These are phyloP conservation scores for Breviolum minutum DNA, from an alignment of 73 alveolate species.

Conservation along the genomic window DNA sequence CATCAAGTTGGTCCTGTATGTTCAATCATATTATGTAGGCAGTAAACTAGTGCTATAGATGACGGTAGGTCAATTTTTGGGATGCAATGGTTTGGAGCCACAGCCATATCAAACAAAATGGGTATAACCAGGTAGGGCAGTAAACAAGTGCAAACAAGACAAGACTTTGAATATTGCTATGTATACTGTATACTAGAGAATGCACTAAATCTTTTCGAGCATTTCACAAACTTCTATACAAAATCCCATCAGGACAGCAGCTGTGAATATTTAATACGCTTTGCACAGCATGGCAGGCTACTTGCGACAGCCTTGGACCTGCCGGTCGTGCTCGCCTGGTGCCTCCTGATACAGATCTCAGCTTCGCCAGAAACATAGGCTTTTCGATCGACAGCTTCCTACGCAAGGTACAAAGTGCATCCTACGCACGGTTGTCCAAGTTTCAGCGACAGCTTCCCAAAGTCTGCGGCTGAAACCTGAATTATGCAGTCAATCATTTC, in stretches of 20 bases:
- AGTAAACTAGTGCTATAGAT: no score
- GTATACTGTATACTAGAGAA: background rate
- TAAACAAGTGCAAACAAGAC: no score
- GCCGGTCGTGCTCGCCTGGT: conserved; percentile 74
- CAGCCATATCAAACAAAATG: no score
- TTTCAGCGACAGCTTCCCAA: conserved; percentile 47
- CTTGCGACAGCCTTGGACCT: conserved; percentile 68
- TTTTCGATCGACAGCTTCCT: background rate
- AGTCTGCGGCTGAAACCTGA: background rate
- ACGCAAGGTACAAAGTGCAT: conserved; percentile 50
- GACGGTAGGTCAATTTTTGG: no score
- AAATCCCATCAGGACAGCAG: background rate
- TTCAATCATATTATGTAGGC: no score
- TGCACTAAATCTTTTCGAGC: background rate
- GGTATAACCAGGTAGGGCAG: no score
- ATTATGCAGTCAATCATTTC: background rate
- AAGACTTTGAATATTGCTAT: background rate
- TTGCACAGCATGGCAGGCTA: conserved; percentile 10
- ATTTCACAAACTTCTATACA: background rate
- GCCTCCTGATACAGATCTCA: background rate
- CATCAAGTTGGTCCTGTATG: no score
- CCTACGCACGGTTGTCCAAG: conserved; percentile 68
- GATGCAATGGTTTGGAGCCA: no score
- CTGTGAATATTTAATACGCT: background rate
- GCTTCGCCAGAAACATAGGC: background rate